Conservation (phyloP, 208 protist genomes). For the Acanthamoeba sp. region DNA sequence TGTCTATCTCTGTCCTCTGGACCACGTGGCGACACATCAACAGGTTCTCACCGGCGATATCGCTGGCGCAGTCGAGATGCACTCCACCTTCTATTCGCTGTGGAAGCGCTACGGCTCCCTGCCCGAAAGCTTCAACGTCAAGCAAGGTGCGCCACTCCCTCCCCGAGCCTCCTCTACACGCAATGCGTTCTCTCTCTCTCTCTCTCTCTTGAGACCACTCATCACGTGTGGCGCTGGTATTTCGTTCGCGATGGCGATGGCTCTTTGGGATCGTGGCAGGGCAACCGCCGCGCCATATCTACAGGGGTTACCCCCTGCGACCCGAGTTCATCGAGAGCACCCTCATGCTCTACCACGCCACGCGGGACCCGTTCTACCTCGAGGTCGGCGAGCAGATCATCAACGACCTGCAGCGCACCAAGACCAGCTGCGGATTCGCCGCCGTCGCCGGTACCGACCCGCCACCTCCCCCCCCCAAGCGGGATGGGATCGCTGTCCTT, state of each 20-base stretch:
- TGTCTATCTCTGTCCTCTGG: too few relatives aligned
- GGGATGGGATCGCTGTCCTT: too few relatives aligned
- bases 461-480: too few relatives aligned
- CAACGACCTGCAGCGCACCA: slow-evolving; percentile 6
- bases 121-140: slow-evolving; percentile 89
- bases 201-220: too few relatives aligned
- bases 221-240: too few relatives aligned
- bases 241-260: too few relatives aligned
- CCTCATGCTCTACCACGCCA: slow-evolving; percentile 91
- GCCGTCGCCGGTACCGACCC: slow-evolving; percentile 38
- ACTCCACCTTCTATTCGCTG: slow-evolving; percentile 88
- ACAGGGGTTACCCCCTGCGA: slow-evolving; percentile 89
- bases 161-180: neutral
- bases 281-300: slow-evolving; percentile 21
- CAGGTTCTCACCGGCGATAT: slow-evolving; percentile 87
- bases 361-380: slow-evolving; percentile 79
- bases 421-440: slow-evolving; percentile 85
- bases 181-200: too few relatives aligned
- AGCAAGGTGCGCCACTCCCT: neutral
- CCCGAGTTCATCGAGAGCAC: slow-evolving; percentile 93
- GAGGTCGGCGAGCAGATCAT: slow-evolving; percentile 77
- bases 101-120: slow-evolving; percentile 90
- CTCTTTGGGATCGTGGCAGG: neutral
- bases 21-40: neutral
- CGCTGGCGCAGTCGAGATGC: slow-evolving; percentile 84